phyloP scores from a whole-genome alignment of 306 rosid genomes.

The Cercis canadensis region DNA sequence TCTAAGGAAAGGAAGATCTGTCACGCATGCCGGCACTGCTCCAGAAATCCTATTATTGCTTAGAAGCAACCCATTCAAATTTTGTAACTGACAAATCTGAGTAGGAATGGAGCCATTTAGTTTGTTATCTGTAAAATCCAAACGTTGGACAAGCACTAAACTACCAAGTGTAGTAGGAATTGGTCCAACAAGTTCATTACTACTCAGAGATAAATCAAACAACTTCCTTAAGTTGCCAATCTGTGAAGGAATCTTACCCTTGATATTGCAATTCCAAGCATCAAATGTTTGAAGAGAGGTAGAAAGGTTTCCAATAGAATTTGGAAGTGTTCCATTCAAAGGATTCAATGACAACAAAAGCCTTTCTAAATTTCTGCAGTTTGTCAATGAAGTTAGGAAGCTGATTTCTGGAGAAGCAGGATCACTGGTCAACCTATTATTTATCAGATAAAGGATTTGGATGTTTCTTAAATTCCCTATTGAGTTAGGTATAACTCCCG shows the following conservation, averaged over 20 bases:
- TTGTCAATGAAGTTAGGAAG: slow-evolving; percentile 29
- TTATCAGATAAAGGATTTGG: not conserved
- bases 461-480: slow-evolving; percentile 24
- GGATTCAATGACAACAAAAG: slow-evolving; percentile 36
- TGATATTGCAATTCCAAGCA: slow-evolving; percentile 9
- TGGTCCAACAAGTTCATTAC: slow-evolving; percentile 38
- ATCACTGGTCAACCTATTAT: slow-evolving; percentile 15
- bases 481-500: slow-evolving; percentile 27
- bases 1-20: slow-evolving; percentile 24
- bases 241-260: slow-evolving; percentile 41
- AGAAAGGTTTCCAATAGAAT: slow-evolving; percentile 40
- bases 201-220: not conserved
- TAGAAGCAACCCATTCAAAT: slow-evolving; percentile 23
- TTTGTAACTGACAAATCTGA: slow-evolving; percentile 34
- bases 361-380: slow-evolving; percentile 23
- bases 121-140: slow-evolving; percentile 32
- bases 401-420: slow-evolving; percentile 3
- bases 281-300: slow-evolving; percentile 15
- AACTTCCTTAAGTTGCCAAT: slow-evolving; percentile 39
- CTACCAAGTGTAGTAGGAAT: slow-evolving; percentile 37
- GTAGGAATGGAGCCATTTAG: slow-evolving; percentile 39
- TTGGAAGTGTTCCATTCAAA: slow-evolving; percentile 30
- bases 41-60: slow-evolving; percentile 32
- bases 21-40: slow-evolving; percentile 39
- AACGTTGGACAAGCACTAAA: slow-evolving; percentile 31